These are phyloP conservation scores for Penicillium manginii DNA, from an alignment of 495 filamentous ascomycete genomes.

Conservation along the genomic window DNA sequence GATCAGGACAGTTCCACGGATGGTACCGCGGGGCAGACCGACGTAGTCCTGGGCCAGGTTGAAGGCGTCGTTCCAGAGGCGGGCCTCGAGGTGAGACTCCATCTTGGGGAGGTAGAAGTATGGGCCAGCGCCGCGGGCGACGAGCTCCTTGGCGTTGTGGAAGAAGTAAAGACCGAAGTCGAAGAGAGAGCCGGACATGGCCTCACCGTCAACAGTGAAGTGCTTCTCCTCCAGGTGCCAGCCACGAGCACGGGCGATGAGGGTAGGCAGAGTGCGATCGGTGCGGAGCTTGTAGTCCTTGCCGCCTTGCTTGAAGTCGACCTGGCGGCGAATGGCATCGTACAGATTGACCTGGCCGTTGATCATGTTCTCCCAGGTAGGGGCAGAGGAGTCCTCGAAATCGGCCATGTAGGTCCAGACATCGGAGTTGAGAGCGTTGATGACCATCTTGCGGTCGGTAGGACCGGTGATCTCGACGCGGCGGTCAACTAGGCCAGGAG, in stretches of 20 bases:
- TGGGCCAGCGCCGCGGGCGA: conserved; percentile 81
- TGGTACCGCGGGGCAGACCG: conserved; percentile 86
- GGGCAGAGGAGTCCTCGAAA: conserved; percentile 97
- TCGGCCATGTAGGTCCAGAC: conserved; percentile 99
- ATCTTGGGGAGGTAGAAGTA: conserved; percentile 99
- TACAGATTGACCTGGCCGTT: conserved; percentile 98
- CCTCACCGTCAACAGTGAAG: conserved; percentile 92
- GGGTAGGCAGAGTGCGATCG: conserved; percentile 75
- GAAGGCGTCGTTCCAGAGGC: conserved; percentile 99
- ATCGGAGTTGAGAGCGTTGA: conserved; percentile 95
- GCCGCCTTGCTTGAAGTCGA: conserved; percentile 93
- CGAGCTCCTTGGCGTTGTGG: conserved; percentile 93
- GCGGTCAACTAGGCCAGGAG: conserved; percentile 90
- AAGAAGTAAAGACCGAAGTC: conserved; percentile 99
- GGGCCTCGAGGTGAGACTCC: conserved; percentile 96
- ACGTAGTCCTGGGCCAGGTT: conserved; percentile 94
- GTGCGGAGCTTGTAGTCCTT: conserved; percentile 98
- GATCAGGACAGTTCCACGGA: conserved; percentile 94
- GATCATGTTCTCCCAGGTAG: conserved; percentile 99
- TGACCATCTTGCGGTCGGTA: conserved; percentile 98
- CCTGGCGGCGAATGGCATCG: conserved; percentile 90
- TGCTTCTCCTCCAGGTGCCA: conserved; percentile 99
- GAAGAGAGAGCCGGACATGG: conserved; percentile 91
- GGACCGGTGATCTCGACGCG: conserved; percentile 99
- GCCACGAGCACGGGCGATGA: conserved; percentile 85